A percentile compares a stretch with the other conserved stretches of the same genome.
These are phyloP conservation scores for Saccharomyces pastorianus DNA, from an alignment of 1,139 yeast genomes.

Conservation along the genomic window DNA sequence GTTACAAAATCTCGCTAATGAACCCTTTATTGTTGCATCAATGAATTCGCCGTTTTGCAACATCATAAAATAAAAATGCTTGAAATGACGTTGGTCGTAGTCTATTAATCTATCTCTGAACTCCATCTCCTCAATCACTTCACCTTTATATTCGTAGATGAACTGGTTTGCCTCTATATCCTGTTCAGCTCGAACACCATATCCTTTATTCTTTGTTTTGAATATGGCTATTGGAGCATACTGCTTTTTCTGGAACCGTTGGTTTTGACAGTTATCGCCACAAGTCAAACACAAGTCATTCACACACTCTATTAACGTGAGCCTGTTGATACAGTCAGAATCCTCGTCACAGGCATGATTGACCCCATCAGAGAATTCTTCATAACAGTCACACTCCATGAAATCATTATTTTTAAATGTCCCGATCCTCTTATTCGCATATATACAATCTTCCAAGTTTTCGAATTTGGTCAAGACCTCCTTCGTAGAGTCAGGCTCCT, in stretches of 20 bases:
- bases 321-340: constrained; percentile 82
- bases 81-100: constrained; percentile 60
- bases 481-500: constrained; percentile 52
- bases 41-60: constrained; percentile 85
- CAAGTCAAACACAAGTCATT: constrained; percentile 59
- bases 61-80: constrained; percentile 97
- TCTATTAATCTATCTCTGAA: constrained; percentile 67
- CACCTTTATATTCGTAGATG: constrained; percentile 89
- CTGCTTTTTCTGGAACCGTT: constrained; percentile 69
- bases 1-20: constrained; percentile 83
- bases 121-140: constrained; percentile 69
- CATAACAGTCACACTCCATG: constrained; percentile 83
- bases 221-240: constrained; percentile 72
- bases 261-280: constrained; percentile 76
- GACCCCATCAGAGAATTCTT: constrained; percentile 29
- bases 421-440: constrained; percentile 53
- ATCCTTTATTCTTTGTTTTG: constrained; percentile 78
- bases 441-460: constrained; percentile 51
- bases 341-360: constrained; percentile 79
- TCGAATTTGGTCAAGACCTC: constrained; percentile 60
- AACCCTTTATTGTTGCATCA: constrained; percentile 86
- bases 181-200: constrained; percentile 69
- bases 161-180: constrained; percentile 56
- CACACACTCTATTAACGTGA: constrained; percentile 87
- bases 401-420: constrained; percentile 57